Percentiles rank a stretch among this genome's conserved stretches.
Conservation (phyloP, 2,329 filamentous ascomycete species). For the Xylariaceae sp. region DNA sequence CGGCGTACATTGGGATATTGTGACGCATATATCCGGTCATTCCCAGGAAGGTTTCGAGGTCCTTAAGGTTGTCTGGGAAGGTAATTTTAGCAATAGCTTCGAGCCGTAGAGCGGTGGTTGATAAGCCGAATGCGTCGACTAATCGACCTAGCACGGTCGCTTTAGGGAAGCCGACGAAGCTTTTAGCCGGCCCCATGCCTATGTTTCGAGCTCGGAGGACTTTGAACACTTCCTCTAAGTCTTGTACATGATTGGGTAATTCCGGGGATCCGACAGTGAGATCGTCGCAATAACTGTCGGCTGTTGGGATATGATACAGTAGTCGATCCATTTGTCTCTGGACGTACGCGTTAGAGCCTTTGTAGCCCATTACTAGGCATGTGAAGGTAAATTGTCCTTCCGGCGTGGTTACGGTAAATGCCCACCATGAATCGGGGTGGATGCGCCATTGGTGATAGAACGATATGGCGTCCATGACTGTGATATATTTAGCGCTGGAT, state of each 20-base stretch:
- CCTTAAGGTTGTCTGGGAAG: background rate
- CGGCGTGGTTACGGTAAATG: background rate
- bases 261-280: background rate
- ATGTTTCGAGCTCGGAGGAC: background rate
- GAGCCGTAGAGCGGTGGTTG: background rate
- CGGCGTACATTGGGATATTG: background rate
- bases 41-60: background rate
- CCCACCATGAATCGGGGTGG: background rate
- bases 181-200: background rate
- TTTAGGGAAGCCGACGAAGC: background rate
- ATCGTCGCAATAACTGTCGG: background rate
- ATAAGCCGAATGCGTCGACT: background rate
- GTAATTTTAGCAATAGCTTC: background rate
- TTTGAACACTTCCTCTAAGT: background rate
- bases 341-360: background rate
- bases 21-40: background rate
- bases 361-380: background rate
- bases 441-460: constrained; percentile 1
- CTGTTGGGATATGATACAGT: background rate
- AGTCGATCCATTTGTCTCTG: background rate
- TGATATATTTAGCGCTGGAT: background rate
- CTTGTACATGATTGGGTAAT: background rate
- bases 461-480: background rate
- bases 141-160: background rate
- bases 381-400: background rate